Percentiles rank a stretch among this genome's conserved stretches.
These are phyloP conservation scores for Termitomyces eurrhizus DNA, from an alignment of 768 basidiomycete species.

Conservation along the genomic window DNA sequence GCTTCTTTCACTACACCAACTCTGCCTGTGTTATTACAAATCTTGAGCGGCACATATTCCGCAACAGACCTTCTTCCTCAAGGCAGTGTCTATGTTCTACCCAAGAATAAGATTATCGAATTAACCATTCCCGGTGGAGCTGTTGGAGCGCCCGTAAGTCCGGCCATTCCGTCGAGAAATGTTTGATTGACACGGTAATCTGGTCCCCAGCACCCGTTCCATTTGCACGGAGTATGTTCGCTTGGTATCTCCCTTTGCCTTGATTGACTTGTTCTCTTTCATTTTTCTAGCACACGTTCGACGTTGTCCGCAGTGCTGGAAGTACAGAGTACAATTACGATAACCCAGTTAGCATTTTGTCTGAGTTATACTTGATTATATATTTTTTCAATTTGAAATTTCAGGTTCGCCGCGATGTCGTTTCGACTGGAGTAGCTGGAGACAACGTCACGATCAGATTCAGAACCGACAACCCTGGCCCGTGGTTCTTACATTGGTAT, in stretches of 20 bases:
- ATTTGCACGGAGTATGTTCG: neutral
- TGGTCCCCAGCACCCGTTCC: neutral
- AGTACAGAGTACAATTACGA: neutral
- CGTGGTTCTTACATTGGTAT: constrained; percentile 5
- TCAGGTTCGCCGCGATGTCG: constrained; percentile 2
- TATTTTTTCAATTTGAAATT: neutral
- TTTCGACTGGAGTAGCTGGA: neutral
- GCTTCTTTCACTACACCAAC: neutral
- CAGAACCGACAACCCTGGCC: constrained; percentile 1
- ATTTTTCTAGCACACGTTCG: neutral
- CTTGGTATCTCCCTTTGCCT: neutral
- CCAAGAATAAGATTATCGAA: constrained; percentile 42
- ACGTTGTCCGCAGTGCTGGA: neutral
- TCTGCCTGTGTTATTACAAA: neutral
- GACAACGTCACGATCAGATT: constrained; percentile 4
- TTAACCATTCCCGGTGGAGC: constrained; percentile 34
- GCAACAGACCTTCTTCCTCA: constrained; percentile 26
- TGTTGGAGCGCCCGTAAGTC: constrained; percentile 25
- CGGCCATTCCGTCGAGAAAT: neutral
- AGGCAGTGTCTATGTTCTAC: constrained; percentile 39
- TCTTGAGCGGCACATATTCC: neutral
- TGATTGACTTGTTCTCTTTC: neutral
- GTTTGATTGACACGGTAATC: constrained; percentile 2
- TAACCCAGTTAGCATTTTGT: neutral
- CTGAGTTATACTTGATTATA: neutral